A percentile compares a stretch with the other conserved stretches of the same genome.
These are phyloP conservation scores for Canariomyces notabilis DNA, from an alignment of 2,329 filamentous ascomycete species.

Conservation along the genomic window DNA sequence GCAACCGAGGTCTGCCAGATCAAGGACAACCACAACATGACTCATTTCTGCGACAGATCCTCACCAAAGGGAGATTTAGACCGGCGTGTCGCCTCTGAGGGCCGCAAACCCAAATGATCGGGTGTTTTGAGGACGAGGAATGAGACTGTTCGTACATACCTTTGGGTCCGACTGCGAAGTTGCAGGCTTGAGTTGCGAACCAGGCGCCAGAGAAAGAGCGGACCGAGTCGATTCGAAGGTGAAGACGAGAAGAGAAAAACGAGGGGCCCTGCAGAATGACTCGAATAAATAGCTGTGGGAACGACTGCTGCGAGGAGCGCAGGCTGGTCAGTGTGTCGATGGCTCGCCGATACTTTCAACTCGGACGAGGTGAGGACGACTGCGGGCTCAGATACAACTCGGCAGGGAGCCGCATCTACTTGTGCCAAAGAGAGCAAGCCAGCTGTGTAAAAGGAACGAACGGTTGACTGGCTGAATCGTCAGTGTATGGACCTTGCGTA, in stretches of 20 bases:
- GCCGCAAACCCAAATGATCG: too few relatives aligned
- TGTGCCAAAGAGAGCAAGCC: not conserved
- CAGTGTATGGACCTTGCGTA: not conserved
- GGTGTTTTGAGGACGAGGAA: too few relatives aligned
- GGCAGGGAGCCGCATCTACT: not conserved
- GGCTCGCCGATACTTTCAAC: not conserved
- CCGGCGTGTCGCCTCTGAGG: too few relatives aligned
- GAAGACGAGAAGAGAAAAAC: not conserved
- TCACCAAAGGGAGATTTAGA: too few relatives aligned
- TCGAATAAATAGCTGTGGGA: conserved; percentile 4
- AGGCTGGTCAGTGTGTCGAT: conserved; percentile 7
- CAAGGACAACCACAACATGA: not conserved
- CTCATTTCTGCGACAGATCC: not conserved
- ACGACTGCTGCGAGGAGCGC: not conserved
- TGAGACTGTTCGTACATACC: too few relatives aligned
- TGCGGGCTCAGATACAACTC: not conserved
- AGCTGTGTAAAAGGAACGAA: not conserved
- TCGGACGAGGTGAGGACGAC: not conserved
- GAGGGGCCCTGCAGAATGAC: not conserved
- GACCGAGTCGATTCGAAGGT: not conserved
- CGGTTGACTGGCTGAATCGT: not conserved
- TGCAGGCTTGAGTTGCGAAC: not conserved
- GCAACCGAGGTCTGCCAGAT: not conserved
- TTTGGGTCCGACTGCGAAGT: not conserved
- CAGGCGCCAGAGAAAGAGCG: not conserved